Percentiles rank a stretch among this genome's conserved stretches.
Conservation (phyloP, 768 basidiomycete species). For the Tylopilus sp. region DNA sequence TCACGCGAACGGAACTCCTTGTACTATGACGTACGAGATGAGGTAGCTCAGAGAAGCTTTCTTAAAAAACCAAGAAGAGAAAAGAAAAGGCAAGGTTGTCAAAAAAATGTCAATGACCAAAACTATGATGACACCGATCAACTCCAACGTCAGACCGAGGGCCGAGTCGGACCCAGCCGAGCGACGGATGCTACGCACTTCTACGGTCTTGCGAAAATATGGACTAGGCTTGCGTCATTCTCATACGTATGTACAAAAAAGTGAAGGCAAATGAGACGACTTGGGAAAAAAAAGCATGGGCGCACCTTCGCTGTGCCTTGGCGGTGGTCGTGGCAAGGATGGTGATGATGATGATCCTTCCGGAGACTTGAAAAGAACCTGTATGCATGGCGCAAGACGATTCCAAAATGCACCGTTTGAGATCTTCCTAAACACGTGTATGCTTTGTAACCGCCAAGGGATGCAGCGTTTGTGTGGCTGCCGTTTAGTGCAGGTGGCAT, state of each 20-base stretch:
- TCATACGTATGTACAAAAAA: background rate
- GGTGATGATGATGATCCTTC: constrained; percentile 14
- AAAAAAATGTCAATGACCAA: background rate
- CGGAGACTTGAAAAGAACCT: constrained; percentile 14
- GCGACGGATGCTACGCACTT: background rate
- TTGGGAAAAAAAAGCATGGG: background rate
- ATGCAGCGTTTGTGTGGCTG: background rate
- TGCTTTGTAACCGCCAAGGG: background rate
- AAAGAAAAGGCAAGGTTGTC: background rate
- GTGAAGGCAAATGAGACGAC: background rate
- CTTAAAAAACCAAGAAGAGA: background rate
- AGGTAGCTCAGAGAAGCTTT: background rate
- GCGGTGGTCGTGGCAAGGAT: background rate
- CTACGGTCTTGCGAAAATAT: background rate
- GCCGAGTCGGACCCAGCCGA: background rate
- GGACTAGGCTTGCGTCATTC: background rate
- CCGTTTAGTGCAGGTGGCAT: background rate
- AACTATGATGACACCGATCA: background rate
- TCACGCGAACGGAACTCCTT: background rate
- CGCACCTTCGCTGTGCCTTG: background rate
- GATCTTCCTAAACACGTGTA: constrained; percentile 8
- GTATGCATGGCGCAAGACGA: constrained; percentile 8
- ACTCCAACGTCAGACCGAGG: background rate
- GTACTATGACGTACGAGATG: background rate
- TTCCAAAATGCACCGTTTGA: constrained; percentile 4